Evolutionary conservation across 495 filamentous ascomycete genomes (phyloP).

Genomic region (Neurospora sp.): DNA sequence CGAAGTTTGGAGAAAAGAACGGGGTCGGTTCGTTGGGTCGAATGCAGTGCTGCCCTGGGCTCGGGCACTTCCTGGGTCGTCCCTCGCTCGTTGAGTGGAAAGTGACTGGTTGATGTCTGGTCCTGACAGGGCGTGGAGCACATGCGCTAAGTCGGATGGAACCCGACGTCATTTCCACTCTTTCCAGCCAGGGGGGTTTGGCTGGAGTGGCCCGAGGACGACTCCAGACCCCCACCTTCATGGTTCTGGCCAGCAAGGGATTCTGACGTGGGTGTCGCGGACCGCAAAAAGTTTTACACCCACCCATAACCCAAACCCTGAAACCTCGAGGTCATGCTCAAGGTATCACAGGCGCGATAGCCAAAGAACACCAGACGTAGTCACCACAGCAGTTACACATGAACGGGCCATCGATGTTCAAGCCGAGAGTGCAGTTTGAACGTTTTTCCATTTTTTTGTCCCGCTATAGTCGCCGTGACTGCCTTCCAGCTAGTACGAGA

Average conservation of each 20-base stretch:
- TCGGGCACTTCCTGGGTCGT: background rate
- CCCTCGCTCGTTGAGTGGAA: background rate
- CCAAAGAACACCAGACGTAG: background rate
- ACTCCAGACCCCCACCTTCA: background rate
- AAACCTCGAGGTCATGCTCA: background rate
- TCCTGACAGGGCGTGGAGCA: conserved; percentile 9
- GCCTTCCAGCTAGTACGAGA: background rate
- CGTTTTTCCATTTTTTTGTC: background rate
- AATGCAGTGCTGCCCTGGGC: background rate
- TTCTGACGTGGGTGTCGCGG: background rate
- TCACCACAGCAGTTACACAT: background rate
- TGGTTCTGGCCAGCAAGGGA: background rate
- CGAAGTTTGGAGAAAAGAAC: background rate
- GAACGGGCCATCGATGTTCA: background rate
- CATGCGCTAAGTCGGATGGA: background rate
- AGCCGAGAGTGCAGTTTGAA: background rate
- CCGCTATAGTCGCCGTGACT: background rate
- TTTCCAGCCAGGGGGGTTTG: background rate
- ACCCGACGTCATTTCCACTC: conserved; percentile 8
- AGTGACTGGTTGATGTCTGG: conserved; percentile 1
- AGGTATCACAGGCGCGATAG: background rate
- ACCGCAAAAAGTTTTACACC: background rate
- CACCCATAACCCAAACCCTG: background rate
- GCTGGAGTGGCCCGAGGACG: background rate
- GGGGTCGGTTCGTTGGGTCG: background rate